phyloP scores from a whole-genome alignment of 179 eudicot species.

The Silene coronaria region DNA sequence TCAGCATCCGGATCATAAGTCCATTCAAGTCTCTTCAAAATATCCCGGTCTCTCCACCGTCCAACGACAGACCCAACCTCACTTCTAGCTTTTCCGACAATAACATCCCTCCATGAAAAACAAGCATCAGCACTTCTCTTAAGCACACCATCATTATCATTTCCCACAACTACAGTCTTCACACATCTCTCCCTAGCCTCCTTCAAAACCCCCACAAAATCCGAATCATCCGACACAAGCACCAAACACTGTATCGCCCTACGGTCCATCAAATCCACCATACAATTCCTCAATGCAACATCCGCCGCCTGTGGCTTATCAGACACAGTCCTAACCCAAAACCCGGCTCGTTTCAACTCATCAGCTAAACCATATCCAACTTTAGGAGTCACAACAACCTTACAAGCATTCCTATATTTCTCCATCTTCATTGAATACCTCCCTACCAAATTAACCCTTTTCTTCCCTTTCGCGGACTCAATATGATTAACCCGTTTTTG shows the following conservation, averaged over 20 bases:
- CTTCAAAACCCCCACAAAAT: slow-evolving; percentile 52
- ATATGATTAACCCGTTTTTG: slow-evolving; percentile 64
- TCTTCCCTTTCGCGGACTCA: slow-evolving; percentile 60
- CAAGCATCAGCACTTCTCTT: slow-evolving; percentile 71
- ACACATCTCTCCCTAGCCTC: slow-evolving; percentile 80
- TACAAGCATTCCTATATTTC: slow-evolving; percentile 55
- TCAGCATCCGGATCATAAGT: slow-evolving; percentile 44
- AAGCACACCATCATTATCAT: slow-evolving; percentile 49
- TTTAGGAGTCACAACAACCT: slow-evolving; percentile 62
- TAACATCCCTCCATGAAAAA: slow-evolving; percentile 80
- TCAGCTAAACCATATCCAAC: slow-evolving; percentile 74
- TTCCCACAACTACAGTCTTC: slow-evolving; percentile 77
- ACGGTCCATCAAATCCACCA: slow-evolving; percentile 73
- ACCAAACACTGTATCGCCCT: slow-evolving; percentile 50
- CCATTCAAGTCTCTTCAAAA: slow-evolving; percentile 79
- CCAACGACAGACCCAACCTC: slow-evolving; percentile 64
- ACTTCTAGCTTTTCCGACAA: slow-evolving; percentile 67
- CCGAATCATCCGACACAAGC: slow-evolving; percentile 79
- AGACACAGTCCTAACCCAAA: slow-evolving; percentile 60
- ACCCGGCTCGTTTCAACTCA: slow-evolving; percentile 78
- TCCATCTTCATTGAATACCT: slow-evolving; percentile 70
- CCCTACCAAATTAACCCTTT: slow-evolving; percentile 58
- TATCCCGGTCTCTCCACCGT: slow-evolving; percentile 72
- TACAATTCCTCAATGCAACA: slow-evolving; percentile 49
- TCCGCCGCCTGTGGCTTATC: slow-evolving; percentile 77